Evolutionary conservation across 495 filamentous ascomycete genomes (phyloP), one percentile per base, ranked within the genome.

Genomic region (Penicillium chermesinum): DNA sequence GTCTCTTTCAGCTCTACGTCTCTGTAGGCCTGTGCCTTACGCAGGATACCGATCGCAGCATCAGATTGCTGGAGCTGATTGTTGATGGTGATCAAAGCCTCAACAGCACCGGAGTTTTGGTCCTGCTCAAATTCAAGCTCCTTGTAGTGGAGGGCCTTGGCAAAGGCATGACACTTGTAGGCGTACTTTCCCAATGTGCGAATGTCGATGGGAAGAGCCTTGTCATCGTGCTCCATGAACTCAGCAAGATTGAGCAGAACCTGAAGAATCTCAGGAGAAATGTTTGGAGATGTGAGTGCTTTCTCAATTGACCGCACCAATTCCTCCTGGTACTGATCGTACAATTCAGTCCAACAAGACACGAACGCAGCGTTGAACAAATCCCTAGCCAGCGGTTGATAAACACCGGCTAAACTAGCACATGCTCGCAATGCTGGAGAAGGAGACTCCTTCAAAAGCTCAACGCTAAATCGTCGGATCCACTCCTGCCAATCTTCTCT

Each of bases 201-300:
- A 48, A 99, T 95, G 63, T 99, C 94, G 54, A 99, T 96, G 13
- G 93, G 93, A 17, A 99, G 77, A 5, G 93, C 93, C 60, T 97
- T 97, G 62, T 99, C 93, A 58, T 97, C 93, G 57, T 99, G 93
- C 59, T 99, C 93, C 93, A 99, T 99, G 64, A 97, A 99, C 56
- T 99, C 93, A 2, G 91, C 93, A 12, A 99, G 79, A 64, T 97
- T 99, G 43, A 99, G 81, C 10, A 99, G 77, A 30, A 96, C 85
- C 44, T 96, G 93, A 2, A 97, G 72, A 40, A 99, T 86, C 61
- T 99, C 94, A 0, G 93, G 91, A 0, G 93, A 91, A 18, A 97
- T 94, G 49, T 95, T 85, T 16, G 88, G 83, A 2, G 91, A 95
- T 38, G 87, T 89, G 51, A 99, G 84, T 0, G 94, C 95, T 43